phyloP scores from a whole-genome alignment of 768 basidiomycete genomes.

The Baorangia bicolor region DNA sequence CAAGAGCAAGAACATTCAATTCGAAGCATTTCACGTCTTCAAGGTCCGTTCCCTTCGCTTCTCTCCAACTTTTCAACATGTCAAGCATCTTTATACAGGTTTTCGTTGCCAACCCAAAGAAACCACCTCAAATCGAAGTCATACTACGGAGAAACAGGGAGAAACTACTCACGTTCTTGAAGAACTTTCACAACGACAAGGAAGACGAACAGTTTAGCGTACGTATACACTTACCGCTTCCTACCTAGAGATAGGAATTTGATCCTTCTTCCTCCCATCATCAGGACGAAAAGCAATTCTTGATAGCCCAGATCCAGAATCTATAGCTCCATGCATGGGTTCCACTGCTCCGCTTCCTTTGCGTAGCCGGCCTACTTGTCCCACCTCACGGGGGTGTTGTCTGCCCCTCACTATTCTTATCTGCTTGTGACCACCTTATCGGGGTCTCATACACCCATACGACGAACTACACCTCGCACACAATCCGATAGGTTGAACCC shows the following conservation, averaged over 20 bases:
- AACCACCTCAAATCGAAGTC: slow-evolving; percentile 89
- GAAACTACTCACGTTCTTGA: slow-evolving; percentile 85
- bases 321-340: slow-evolving; percentile 41
- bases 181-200: slow-evolving; percentile 96
- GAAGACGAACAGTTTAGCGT: slow-evolving; percentile 98
- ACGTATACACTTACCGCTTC: slow-evolving; percentile 18
- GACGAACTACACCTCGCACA: not conserved
- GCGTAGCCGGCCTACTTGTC: not conserved
- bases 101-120: slow-evolving; percentile 99
- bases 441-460: not conserved
- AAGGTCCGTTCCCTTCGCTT: slow-evolving; percentile 59
- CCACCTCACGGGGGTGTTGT: not conserved
- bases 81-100: slow-evolving; percentile 48
- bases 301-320: slow-evolving; percentile 87
- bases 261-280: not conserved
- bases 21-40: slow-evolving; percentile 99
- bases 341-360: not conserved
- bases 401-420: slow-evolving; percentile 1
- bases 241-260: not conserved
- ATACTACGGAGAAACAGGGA: slow-evolving; percentile 95
- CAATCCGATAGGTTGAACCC: not conserved
- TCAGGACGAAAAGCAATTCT: slow-evolving; percentile 92
- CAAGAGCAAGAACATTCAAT: slow-evolving; percentile 99
- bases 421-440: slow-evolving; percentile 10
- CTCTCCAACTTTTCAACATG: not conserved